Base-by-base conservation (phyloP, 805 yeast species). In the Ogataea philodendri region DNA sequence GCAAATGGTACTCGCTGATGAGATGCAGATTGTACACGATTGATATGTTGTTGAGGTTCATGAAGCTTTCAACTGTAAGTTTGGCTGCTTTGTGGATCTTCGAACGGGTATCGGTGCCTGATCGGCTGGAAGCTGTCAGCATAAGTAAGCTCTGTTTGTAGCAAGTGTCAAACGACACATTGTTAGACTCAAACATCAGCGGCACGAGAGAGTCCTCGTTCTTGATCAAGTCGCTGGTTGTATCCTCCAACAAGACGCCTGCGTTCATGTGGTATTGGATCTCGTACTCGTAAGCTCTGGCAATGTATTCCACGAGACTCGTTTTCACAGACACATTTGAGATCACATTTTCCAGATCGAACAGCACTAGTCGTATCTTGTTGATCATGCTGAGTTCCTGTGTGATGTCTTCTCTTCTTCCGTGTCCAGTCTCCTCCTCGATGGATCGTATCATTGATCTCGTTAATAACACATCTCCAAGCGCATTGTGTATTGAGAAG, bases 111-210 rank as follows among this genome's bases (percentile, higher is more conserved):
- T 7, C 15, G 11, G 39, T 37, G 1, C 32, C 27, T 3, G 35
- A 15, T 5, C 24, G 27, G 3, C 46, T 17, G 4, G 49, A 42
- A 5, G 52, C 48, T 9, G 42, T 35, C 7, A 52, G 35, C 35
- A 38, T 35, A 23, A 41, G 30, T 7, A 52, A 27, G 10, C 54
- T 47, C 20, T 46, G 48, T 11, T 45, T 48, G 38, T 49, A 52
- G 9, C 46, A 38, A 2, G 41, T 37, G 15, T 36, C 32, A 30
- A 52, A 49, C 2, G 48, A 39, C n/a, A 37, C 39, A 23, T 48
- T 46, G 26, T 43, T 44, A 3, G 49, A 37, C 5, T 41, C 47
- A 15, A 48, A 44, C 19, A 41, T 24, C 5, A 45, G 31, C 3
- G 49, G 45, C 6, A 41, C 39, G 15, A 46, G 29, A 1, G 49